phyloP scores from a whole-genome alignment of 805 yeast genomes.

The Wickerhamiella allomyrinae region DNA sequence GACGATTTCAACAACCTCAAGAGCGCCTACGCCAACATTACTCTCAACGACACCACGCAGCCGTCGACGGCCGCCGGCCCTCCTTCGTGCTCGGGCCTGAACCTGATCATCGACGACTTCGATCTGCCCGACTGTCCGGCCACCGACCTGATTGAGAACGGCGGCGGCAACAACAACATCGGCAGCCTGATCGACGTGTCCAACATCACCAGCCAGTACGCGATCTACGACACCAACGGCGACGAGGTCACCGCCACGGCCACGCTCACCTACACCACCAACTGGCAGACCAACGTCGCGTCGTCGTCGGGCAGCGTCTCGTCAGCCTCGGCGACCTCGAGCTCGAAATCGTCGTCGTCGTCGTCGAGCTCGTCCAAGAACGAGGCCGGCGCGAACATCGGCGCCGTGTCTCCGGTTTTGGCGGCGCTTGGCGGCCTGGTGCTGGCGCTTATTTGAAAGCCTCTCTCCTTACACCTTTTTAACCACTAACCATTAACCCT shows the following conservation, averaged over 20 bases:
- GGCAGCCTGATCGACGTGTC: slow-evolving; percentile 23
- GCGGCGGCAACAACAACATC: slow-evolving; percentile 27
- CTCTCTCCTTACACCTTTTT: too few species aligned
- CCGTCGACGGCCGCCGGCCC: slow-evolving; percentile 2
- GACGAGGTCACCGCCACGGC: slow-evolving; percentile 17
- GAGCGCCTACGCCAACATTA: slow-evolving; percentile 35
- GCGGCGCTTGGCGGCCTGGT: too few species aligned
- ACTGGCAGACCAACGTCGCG: slow-evolving; percentile 16
- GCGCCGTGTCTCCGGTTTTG: background rate
- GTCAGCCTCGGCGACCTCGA: slow-evolving; percentile 11
- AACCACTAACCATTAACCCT: too few species aligned
- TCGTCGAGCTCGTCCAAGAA: background rate
- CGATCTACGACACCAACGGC: slow-evolving; percentile 22
- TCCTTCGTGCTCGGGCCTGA: slow-evolving; percentile 11
- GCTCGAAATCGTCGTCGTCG: slow-evolving; percentile 9
- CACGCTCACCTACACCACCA: slow-evolving; percentile 13
- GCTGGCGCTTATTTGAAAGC: too few species aligned
- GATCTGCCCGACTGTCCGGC: slow-evolving; percentile 28
- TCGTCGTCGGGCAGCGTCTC: slow-evolving; percentile 10
- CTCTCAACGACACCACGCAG: slow-evolving; percentile 15
- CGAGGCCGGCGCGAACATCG: background rate
- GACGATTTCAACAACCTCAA: slow-evolving; percentile 51
- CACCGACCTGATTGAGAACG: slow-evolving; percentile 22
- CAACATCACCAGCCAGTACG: slow-evolving; percentile 18
- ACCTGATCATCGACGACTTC: slow-evolving; percentile 19